These are phyloP conservation scores for Malus hybrid DNA, from an alignment of 331 rosid species.

Conservation along the genomic window DNA sequence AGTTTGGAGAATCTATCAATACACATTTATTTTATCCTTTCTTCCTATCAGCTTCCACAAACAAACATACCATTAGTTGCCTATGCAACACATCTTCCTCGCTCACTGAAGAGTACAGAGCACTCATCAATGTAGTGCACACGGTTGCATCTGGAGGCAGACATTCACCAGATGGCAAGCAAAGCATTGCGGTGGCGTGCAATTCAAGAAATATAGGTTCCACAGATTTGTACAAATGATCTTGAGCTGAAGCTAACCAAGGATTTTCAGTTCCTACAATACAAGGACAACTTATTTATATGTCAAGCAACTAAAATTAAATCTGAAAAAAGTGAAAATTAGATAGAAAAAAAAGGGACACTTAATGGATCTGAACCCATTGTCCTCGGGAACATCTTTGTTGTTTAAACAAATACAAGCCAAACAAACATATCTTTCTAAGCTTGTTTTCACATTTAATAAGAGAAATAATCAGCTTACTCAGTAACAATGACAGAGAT, in stretches of 20 bases:
- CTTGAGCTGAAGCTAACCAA: conserved; percentile 53
- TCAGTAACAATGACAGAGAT: conserved; percentile 59
- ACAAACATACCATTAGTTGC: conserved; percentile 54
- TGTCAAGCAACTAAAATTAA: background rate
- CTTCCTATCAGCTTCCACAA: background rate
- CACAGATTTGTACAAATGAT: conserved; percentile 31
- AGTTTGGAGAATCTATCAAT: background rate
- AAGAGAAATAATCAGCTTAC: conserved; percentile 37
- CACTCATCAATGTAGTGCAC: conserved; percentile 73
- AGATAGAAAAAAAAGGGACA: background rate
- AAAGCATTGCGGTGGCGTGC: conserved; percentile 88
- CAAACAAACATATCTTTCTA: conserved; percentile 6
- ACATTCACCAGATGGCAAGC: conserved; percentile 92
- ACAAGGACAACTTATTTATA: conserved; percentile 10
- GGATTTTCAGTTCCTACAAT: conserved; percentile 61
- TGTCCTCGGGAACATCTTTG: background rate
- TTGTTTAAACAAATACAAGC: conserved; percentile 6
- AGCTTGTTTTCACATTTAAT: background rate
- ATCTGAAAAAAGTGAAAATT: background rate
- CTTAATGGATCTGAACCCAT: background rate
- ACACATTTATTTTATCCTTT: background rate
- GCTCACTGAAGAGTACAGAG: conserved; percentile 69
- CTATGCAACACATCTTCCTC: conserved; percentile 61
- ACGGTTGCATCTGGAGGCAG: conserved; percentile 84
- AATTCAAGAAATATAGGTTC: conserved; percentile 77